These are phyloP conservation scores for Schizonepeta tenuifolia DNA, from an alignment of 257 asterid species.

Conservation along the genomic window DNA sequence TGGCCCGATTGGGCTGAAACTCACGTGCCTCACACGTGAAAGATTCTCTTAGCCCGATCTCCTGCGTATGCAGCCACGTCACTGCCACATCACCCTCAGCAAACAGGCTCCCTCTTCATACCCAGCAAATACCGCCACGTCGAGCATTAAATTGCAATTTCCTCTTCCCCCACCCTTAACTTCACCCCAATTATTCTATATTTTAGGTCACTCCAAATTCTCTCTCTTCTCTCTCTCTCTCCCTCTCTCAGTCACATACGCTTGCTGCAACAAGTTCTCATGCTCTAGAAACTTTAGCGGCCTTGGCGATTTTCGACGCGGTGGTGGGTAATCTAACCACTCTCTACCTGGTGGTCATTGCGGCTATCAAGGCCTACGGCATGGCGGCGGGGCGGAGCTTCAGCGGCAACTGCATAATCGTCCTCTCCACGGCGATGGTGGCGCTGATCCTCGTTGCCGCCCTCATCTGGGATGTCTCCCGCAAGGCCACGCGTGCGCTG, in stretches of 20 bases:
- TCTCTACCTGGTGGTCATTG: slow-evolving; percentile 65
- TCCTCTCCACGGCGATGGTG: slow-evolving; percentile 69
- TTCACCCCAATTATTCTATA: slow-evolving; percentile 20
- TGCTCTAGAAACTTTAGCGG: slow-evolving; percentile 25
- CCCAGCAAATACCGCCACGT: too few species aligned
- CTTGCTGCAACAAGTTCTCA: slow-evolving; percentile 5
- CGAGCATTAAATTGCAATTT: slow-evolving; percentile 30
- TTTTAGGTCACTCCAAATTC: background rate
- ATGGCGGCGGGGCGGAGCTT: slow-evolving; percentile 70
- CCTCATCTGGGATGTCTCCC: slow-evolving; percentile 83
- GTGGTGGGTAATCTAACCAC: slow-evolving; percentile 77
- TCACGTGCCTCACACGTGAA: too few species aligned
- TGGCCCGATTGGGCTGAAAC: too few species aligned
- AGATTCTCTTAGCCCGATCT: too few species aligned
- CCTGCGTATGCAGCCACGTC: too few species aligned
- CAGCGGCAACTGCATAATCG: slow-evolving; percentile 71
- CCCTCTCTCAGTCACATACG: background rate
- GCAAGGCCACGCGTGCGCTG: slow-evolving; percentile 71
- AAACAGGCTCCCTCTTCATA: background rate
- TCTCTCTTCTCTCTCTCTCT: too few species aligned
- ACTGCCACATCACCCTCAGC: too few species aligned
- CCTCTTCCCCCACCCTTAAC: slow-evolving; percentile 19
- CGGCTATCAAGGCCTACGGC: slow-evolving; percentile 77
- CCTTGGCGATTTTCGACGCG: slow-evolving; percentile 88
- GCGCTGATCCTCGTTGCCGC: slow-evolving; percentile 56